Evolutionary conservation across 192 early-diverging fungal genomes (phyloP).

Genomic region (Backusella tuberculispora): DNA sequence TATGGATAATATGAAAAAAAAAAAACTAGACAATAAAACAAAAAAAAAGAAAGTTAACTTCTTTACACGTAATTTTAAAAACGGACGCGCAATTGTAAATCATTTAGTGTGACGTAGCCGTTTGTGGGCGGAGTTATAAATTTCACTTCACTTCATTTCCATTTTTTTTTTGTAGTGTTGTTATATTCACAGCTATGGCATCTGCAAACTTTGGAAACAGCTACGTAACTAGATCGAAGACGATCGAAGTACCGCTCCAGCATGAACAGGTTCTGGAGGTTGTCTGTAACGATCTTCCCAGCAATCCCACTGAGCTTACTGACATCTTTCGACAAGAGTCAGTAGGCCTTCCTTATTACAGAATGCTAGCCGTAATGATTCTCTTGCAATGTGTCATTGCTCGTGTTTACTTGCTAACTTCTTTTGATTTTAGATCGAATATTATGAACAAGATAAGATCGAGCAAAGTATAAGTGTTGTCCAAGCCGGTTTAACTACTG

Average conservation of each 20-base stretch:
- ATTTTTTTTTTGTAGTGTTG: neutral
- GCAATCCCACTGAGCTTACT: conserved; percentile 40
- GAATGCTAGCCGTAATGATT: conserved; percentile 38
- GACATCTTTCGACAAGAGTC: conserved; percentile 43
- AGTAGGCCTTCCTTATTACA: conserved; percentile 39
- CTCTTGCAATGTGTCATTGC: too few relatives aligned
- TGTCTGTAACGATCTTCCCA: conserved; percentile 41
- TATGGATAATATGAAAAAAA: neutral
- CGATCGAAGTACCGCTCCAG: conserved; percentile 47
- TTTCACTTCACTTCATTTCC: neutral
- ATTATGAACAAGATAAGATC: conserved; percentile 66
- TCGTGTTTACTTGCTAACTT: neutral
- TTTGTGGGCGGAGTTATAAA: too few relatives aligned
- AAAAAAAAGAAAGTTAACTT: conserved; percentile 1
- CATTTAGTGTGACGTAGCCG: neutral
- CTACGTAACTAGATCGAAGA: conserved; percentile 34
- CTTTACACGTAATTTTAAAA: conserved; percentile 17
- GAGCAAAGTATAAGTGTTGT: conserved; percentile 63
- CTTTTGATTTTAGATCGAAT: conserved; percentile 59
- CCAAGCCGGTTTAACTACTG: conserved; percentile 56
- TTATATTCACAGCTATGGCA: conserved; percentile 15
- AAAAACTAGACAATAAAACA: neutral
- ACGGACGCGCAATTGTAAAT: conserved; percentile 12
- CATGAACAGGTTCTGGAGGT: conserved; percentile 49
- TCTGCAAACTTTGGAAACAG: conserved; percentile 24